These are phyloP conservation scores for Pilobolus umbonatus DNA, from an alignment of 192 early-diverging fungal genomes.

Conservation along the genomic window DNA sequence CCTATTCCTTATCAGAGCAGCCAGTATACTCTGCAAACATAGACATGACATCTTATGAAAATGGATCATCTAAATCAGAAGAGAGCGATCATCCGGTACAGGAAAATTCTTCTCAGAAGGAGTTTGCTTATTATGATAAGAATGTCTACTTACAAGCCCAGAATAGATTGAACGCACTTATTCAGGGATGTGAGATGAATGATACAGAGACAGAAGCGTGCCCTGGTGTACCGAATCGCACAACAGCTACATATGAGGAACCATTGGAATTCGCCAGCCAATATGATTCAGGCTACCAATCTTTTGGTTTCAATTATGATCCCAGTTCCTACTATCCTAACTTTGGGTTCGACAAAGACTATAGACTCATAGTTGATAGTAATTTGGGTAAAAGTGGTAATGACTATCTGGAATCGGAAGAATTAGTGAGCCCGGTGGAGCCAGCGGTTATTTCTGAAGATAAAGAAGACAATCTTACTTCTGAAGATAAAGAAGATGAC, in stretches of 20 bases:
- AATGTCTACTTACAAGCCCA: neutral
- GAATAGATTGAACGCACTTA: neutral
- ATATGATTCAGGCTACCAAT: neutral
- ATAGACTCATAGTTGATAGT: neutral
- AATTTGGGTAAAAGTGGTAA: neutral
- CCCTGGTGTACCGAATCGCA: neutral
- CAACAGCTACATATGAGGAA: neutral
- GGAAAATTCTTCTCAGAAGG: neutral
- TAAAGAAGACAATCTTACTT: neutral
- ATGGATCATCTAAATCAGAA: neutral
- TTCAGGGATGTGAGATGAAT: neutral
- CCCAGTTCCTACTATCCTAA: neutral
- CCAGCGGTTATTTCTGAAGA: neutral
- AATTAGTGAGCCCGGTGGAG: too few species aligned
- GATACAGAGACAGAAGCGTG: neutral
- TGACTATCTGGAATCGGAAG: too few species aligned
- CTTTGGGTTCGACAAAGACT: neutral
- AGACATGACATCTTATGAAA: neutral
- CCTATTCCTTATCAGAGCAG: neutral
- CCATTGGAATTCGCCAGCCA: neutral
- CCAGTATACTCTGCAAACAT: neutral
- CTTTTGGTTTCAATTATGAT: neutral
- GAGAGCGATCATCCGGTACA: neutral
- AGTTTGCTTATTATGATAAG: slow-evolving; percentile 10
- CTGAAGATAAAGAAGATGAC: neutral